Evolutionary conservation across 495 filamentous ascomycete species (phyloP), one percentile per base, ranked within the genome.

Genomic region (Margaritispora aquatica): DNA sequence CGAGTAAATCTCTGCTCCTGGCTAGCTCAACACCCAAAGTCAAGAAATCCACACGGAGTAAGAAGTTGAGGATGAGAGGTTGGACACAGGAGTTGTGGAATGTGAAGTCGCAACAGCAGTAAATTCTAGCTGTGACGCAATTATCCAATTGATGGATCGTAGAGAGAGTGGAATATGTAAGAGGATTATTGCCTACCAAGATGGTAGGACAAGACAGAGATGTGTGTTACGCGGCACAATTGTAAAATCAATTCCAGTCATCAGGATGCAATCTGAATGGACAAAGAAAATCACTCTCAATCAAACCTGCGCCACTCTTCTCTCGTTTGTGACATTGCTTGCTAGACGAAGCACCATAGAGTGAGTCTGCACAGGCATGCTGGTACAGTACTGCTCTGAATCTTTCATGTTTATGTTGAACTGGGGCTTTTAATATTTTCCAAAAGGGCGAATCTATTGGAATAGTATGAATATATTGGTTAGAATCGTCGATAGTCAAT

Each of bases 1-100:
- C 82, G 54, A 89, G 88, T 71, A 88, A 86, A 69, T 83, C 83
- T 15, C 83, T 96, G 68, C 78, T 94, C 2, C 75, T 85, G 15
- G 77, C 81, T 57, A 80, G 82, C 60, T 24, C 48, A 41, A 26
- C 21, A 34, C 20, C 21, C 10, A 44, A 44, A 17, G 19, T 76
- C 57, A 74, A 78, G 31, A 77, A 75, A 70, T 74, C 73, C 51
- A 66, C 23, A 26, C 78, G 68, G 55, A 78, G 76, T 51, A 83
- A 78, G 68, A 84, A 79, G 69, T 55, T 77, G 67, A 73, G 77
- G 47, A 73, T 79, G 62, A 71, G 74, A 66, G 79, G 79, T 23
- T 82, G 77, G 79, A 75, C 69, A 19, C 67, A 74, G 34, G 77
- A 81, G 29, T 62, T 83, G 29, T 83, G 80, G 80, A 66, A 55